Percentiles rank a stretch among this genome's conserved stretches.
Evolutionary conservation across 1,284 basidiomycete species (phyloP).

Genomic region (Boletus mariae): DNA sequence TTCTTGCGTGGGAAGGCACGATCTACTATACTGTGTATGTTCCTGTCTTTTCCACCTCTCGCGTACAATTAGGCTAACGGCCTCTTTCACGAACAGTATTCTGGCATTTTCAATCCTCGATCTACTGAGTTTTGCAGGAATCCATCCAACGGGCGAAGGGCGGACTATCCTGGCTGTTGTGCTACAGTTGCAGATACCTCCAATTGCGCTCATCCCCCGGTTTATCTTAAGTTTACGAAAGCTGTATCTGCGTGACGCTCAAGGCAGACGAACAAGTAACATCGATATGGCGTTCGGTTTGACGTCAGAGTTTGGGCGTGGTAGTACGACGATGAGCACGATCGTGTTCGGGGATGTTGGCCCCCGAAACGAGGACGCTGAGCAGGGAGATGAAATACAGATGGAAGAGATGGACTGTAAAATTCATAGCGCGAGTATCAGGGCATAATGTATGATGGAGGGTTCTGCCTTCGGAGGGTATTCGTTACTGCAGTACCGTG

Average conservation of each 20-base stretch:
- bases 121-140: not conserved
- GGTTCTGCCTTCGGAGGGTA: too few species aligned
- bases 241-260: not conserved
- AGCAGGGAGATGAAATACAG: not conserved
- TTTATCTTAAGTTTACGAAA: not conserved
- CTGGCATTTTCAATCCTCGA: not conserved
- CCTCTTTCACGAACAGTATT: not conserved
- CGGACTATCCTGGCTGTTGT: not conserved
- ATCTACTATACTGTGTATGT: not conserved
- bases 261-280: not conserved
- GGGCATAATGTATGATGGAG: not conserved
- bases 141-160: not conserved
- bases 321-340: not conserved
- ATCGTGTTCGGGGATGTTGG: not conserved
- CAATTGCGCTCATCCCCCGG: not conserved
- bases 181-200: not conserved
- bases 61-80: not conserved
- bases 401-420: not conserved
- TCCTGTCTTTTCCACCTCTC: not conserved
- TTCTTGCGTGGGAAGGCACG: not conserved
- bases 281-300: not conserved
- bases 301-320: not conserved
- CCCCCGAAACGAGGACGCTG: not conserved
- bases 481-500: too few species aligned
- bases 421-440: not conserved